Base-by-base conservation (phyloP, 2,329 filamentous ascomycete genomes). In the Alternaria tenuissima region DNA sequence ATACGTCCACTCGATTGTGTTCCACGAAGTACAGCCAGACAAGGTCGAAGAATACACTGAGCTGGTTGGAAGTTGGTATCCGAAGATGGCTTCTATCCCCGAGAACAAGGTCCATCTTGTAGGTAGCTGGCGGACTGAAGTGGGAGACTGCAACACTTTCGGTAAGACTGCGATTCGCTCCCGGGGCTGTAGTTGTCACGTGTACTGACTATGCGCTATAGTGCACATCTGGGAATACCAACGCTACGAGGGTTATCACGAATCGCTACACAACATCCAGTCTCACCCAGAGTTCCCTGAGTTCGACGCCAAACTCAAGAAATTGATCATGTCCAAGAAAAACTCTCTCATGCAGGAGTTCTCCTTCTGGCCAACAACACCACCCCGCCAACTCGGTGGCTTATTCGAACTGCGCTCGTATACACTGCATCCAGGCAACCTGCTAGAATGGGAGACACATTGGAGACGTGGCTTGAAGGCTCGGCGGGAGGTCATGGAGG, bases 181-280 rank as follows among this genome's bases (percentile, higher is more conserved):
- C 18, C 20, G 20, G 9, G 18, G n/a, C 36, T 34, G 9, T 8
- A 12, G n/a, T 22, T 18, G 18, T 52, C 16, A 48, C 16, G 32
- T 54, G 34, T 30, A 28, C 55, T 69, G 7, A 65, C 52, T 52
- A 66, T 12, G 20, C 8, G n/a, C 26, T 59, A 53, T 71, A 98
- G 95, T 99, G 52, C 95, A 99, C 79, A 99, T 99, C 74, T 99
- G 95, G 95, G 95, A 99, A 80, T 99, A 99, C 80, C 94, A 98
- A 81, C 91, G 94, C 72, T 99, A 98, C 81, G 87, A 94, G 71
- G 95, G 95, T 62, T 98, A 98, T 80, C 95, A 99, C 80, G 89
- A 91, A 62, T 98, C 95, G 20, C 86, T 97, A 47, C 87, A 97
- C 82, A 88, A 86, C 70, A 97, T 98, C 68, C 88, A 92, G 62